A percentile compares a stretch with the other conserved stretches of the same genome.
These are phyloP conservation scores for Neostapfia colusana DNA, from an alignment of 176 grass and related monocot genomes.

Conservation along the genomic window DNA sequence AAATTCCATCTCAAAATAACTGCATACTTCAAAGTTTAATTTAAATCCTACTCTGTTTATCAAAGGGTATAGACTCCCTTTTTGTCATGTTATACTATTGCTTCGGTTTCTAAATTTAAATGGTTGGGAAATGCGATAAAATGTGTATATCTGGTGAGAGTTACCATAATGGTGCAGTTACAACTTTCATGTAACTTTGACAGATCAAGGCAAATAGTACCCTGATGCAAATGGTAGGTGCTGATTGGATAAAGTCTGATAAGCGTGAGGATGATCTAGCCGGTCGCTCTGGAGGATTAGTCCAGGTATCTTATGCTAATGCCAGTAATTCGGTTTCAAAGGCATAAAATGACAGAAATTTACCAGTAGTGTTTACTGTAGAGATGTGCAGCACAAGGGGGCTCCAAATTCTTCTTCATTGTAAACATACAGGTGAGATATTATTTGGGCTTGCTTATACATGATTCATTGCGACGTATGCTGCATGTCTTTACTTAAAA, in stretches of 20 bases:
- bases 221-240: conserved; percentile 97
- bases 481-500: conserved; percentile 30
- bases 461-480: not conserved
- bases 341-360: not conserved
- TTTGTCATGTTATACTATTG: not conserved
- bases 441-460: conserved; percentile 11
- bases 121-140: not conserved
- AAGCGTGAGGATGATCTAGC: conserved; percentile 96
- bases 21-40: not conserved
- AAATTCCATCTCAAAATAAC: not conserved
- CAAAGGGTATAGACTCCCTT: not conserved
- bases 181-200: conserved; percentile 26
- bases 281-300: conserved; percentile 71
- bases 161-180: conserved; percentile 24
- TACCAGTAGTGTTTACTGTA: conserved; percentile 47
- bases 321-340: conserved; percentile 3
- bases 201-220: conserved; percentile 91
- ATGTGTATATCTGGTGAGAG: not conserved
- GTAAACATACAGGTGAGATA: conserved; percentile 87
- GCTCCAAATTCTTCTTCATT: conserved; percentile 89
- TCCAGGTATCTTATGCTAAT: conserved; percentile 69
- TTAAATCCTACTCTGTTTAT: not conserved
- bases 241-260: conserved; percentile 96
- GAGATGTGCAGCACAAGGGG: conserved; percentile 87
- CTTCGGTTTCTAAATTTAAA: not conserved